phyloP scores from a whole-genome alignment of 2,329 filamentous ascomycete genomes.

The Sodiomyces alkalinus region DNA sequence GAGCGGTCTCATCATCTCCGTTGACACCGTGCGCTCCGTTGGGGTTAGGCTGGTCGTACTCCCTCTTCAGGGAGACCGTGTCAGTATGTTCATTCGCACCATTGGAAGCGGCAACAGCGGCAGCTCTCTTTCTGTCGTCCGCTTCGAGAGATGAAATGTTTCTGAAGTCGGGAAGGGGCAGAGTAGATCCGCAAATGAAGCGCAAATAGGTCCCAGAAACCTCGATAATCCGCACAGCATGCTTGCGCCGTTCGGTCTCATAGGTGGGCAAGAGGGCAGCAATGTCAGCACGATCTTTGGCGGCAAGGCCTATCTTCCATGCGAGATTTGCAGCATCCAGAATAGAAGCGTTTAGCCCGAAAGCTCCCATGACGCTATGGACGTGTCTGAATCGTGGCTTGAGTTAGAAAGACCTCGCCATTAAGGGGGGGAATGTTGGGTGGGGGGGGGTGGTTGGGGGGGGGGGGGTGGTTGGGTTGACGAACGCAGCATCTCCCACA shows the following conservation, averaged over 20 bases:
- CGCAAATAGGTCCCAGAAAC: background rate
- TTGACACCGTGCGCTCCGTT: no score
- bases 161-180: slow-evolving; percentile 9
- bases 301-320: slow-evolving; percentile 18
- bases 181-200: slow-evolving; percentile 11
- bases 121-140: slow-evolving; percentile 1
- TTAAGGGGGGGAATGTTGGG: background rate
- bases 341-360: slow-evolving; percentile 21
- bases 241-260: slow-evolving; percentile 13
- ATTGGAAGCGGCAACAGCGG: no score
- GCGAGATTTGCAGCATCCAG: slow-evolving; percentile 17
- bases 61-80: no score
- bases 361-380: slow-evolving; percentile 19
- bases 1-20: no score
- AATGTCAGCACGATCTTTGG: slow-evolving; percentile 9
- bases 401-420: no score
- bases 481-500: slow-evolving; percentile 16
- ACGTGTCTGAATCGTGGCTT: no score
- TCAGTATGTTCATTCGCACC: no score
- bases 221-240: background rate
- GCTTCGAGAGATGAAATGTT: slow-evolving; percentile 5
- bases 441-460: background rate
- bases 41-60: no score
- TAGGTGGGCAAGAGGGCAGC: slow-evolving; percentile 15
- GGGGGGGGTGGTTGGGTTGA: slow-evolving; percentile 1